phyloP scores from a whole-genome alignment of 2,329 filamentous ascomycete genomes.

The Aureobasidium sp. region DNA sequence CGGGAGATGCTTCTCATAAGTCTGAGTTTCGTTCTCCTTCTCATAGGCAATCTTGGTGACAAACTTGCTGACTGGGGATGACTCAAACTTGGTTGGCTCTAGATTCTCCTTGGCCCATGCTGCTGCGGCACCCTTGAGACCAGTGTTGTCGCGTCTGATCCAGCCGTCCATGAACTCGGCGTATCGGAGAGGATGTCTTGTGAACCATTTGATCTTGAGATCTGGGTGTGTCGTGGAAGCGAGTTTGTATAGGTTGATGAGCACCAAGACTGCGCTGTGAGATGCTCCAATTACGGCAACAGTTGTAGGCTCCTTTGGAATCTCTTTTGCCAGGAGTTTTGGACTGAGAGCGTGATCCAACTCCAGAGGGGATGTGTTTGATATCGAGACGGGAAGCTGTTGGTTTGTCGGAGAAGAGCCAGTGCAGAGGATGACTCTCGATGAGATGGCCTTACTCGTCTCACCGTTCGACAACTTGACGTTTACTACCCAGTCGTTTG shows the following conservation, averaged over 20 bases:
- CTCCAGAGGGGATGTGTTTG: slow-evolving; percentile 36
- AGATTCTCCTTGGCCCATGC: slow-evolving; percentile 51
- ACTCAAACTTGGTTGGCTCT: slow-evolving; percentile 40
- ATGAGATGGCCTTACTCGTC: slow-evolving; percentile 24
- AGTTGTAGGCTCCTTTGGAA: slow-evolving; percentile 33
- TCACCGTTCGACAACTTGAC: slow-evolving; percentile 17
- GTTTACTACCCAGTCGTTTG: slow-evolving; percentile 31
- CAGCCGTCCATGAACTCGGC: slow-evolving; percentile 54
- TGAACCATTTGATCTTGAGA: slow-evolving; percentile 54
- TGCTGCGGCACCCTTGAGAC: slow-evolving; percentile 54
- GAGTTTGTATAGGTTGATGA: slow-evolving; percentile 51
- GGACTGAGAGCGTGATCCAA: slow-evolving; percentile 51
- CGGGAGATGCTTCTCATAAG: slow-evolving; percentile 40
- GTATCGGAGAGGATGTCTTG: slow-evolving; percentile 50
- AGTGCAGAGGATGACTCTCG: slow-evolving; percentile 49
- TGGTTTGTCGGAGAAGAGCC: slow-evolving; percentile 44
- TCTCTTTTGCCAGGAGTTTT: slow-evolving; percentile 33
- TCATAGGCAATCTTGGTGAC: slow-evolving; percentile 30
- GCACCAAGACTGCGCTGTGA: slow-evolving; percentile 54
- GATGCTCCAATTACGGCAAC: slow-evolving; percentile 54
- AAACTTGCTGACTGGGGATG: slow-evolving; percentile 38
- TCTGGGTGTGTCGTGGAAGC: slow-evolving; percentile 43
- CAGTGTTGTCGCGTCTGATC: slow-evolving; percentile 58
- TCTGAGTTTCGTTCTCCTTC: slow-evolving; percentile 41
- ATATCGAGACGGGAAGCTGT: slow-evolving; percentile 34